phyloP scores from a whole-genome alignment of 2,329 filamentous ascomycete genomes.

The Trichophyton schoenleinii region DNA sequence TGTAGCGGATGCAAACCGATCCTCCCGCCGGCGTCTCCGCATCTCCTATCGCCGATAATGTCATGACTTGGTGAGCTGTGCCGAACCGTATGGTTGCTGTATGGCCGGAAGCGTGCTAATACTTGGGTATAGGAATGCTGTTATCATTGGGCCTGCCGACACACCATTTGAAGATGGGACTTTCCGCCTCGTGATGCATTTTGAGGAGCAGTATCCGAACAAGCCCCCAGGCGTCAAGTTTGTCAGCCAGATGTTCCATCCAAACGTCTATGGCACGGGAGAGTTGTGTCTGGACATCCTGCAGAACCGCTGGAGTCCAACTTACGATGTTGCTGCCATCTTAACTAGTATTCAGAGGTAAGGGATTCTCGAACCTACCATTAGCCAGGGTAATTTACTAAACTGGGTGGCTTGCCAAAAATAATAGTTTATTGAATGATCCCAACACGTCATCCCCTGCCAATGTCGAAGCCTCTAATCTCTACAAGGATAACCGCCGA shows the following conservation, averaged over 20 bases:
- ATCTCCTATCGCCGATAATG: conserved; percentile 88
- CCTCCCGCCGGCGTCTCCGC: conserved; percentile 93
- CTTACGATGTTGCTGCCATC: conserved; percentile 94
- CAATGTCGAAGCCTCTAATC: conserved; percentile 93
- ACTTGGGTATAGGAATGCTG: conserved; percentile 65
- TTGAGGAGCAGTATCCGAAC: conserved; percentile 97
- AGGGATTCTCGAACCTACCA: neutral
- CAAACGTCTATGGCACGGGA: conserved; percentile 93
- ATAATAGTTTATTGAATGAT: conserved; percentile 73
- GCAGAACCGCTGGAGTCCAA: conserved; percentile 96
- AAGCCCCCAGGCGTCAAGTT: conserved; percentile 97
- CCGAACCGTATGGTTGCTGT: neutral
- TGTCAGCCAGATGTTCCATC: conserved; percentile 98
- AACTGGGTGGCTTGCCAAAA: conserved; percentile 6
- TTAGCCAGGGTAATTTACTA: neutral
- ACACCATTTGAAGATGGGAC: conserved; percentile 98
- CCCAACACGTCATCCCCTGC: conserved; percentile 97
- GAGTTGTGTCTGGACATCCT: conserved; percentile 94
- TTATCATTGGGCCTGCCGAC: conserved; percentile 93
- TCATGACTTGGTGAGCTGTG: conserved; percentile 74
- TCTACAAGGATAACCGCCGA: conserved; percentile 95
- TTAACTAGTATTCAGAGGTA: conserved; percentile 96
- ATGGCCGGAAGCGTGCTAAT: neutral
- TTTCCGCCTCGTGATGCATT: conserved; percentile 96
- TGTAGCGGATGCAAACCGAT: conserved; percentile 94